Conservation (phyloP, 768 basidiomycete genomes). For the Tephrocybe sp. region DNA sequence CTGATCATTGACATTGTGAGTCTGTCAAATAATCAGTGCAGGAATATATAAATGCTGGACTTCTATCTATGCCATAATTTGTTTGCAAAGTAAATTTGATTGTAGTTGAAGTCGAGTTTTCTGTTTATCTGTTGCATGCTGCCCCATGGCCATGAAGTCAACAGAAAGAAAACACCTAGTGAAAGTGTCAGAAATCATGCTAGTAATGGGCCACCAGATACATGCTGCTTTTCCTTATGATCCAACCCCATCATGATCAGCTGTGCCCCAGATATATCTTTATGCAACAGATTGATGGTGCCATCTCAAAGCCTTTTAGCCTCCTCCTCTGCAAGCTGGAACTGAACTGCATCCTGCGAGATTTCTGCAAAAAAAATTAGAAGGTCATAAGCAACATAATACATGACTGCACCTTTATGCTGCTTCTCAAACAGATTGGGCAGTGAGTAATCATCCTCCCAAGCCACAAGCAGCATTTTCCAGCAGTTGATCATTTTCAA, state of each 20-base stretch:
- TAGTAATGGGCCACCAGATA: background rate
- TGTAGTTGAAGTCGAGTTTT: constrained; percentile 4
- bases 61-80: constrained; percentile 2
- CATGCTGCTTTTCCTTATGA: constrained; percentile 17
- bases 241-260: constrained; percentile 15
- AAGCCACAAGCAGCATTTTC: background rate
- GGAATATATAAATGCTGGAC: no score
- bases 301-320: background rate
- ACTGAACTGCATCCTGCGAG: constrained; percentile 12
- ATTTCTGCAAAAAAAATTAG: constrained; percentile 6
- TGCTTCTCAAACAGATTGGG: constrained; percentile 11
- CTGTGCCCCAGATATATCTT: constrained; percentile 2
- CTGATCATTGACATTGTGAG: no score
- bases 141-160: background rate
- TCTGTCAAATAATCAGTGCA: no score
- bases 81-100: background rate
- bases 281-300: background rate
- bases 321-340: constrained; percentile 12
- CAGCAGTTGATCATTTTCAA: no score
- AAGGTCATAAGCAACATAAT: background rate
- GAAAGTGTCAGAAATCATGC: no score
- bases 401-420: constrained; percentile 2
- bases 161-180: background rate
- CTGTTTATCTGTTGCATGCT: constrained; percentile 4
- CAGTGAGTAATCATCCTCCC: constrained; percentile 5